phyloP scores from a whole-genome alignment of 2,329 filamentous ascomycete genomes.

The Ceratocystis cubensis region DNA sequence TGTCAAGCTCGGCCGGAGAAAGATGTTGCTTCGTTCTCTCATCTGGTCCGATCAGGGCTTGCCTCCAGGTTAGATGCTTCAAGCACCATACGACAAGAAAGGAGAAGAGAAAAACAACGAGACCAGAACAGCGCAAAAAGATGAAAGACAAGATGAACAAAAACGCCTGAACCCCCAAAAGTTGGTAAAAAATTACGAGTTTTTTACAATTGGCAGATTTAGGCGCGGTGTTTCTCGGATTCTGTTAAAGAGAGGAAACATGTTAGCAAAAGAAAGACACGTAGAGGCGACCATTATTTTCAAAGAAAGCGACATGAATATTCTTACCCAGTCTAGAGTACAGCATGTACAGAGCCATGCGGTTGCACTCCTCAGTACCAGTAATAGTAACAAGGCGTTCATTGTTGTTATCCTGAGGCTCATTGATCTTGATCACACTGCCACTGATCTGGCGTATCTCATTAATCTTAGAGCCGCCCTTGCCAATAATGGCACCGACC shows the following conservation, averaged over 20 bases:
- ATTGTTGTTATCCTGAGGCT: constrained; percentile 97
- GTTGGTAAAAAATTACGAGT: not conserved
- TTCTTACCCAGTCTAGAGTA: constrained; percentile 83
- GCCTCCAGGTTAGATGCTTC: not conserved
- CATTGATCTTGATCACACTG: constrained; percentile 99
- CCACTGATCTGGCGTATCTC: constrained; percentile 94
- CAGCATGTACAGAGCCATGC: constrained; percentile 99
- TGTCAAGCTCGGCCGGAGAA: not conserved
- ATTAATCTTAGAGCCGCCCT: constrained; percentile 97
- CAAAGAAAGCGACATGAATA: not conserved
- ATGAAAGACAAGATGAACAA: constrained; percentile 19
- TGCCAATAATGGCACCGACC: constrained; percentile 98
- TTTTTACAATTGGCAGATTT: constrained; percentile 20
- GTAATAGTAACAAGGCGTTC: constrained; percentile 95
- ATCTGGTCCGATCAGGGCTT: not conserved
- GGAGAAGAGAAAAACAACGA: not conserved
- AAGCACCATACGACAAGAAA: not conserved
- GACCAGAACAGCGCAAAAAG: constrained; percentile 11
- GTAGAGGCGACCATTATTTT: not conserved
- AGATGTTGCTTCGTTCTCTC: constrained; percentile 5
- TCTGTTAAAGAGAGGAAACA: constrained; percentile 27
- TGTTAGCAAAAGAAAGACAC: not conserved
- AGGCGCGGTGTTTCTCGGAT: constrained; percentile 37
- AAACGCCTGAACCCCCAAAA: constrained; percentile 20
- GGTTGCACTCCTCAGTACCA: constrained; percentile 94